Evolutionary conservation across 352 stramenopile genomes (phyloP).

Genomic region (Globisporangium lucens): DNA sequence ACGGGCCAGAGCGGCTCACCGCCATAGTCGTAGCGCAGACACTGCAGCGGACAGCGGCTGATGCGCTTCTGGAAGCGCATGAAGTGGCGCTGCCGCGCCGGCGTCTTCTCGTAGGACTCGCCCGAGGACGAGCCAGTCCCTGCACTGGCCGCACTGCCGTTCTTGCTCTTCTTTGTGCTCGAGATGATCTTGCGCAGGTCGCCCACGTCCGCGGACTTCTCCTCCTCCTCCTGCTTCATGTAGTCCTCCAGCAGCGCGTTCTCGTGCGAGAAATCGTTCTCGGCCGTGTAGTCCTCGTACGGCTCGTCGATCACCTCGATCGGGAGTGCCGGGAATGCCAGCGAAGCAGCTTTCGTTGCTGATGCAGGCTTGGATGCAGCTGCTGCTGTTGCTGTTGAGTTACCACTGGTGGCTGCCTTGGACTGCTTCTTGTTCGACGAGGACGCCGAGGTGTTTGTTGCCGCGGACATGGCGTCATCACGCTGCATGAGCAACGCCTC

Average conservation of each 20-base stretch:
- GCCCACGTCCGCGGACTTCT: slow-evolving; percentile 64
- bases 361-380: neutral
- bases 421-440: slow-evolving; percentile 3
- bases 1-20: slow-evolving; percentile 80
- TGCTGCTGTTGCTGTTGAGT: neutral
- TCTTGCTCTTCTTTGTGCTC: slow-evolving; percentile 42
- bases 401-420: neutral
- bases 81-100: slow-evolving; percentile 68
- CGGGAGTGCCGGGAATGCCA: slow-evolving; percentile 48
- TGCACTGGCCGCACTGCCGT: neutral
- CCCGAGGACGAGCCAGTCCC: slow-evolving; percentile 19
- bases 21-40: slow-evolving; percentile 83
- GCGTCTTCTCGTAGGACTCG: slow-evolving; percentile 83
- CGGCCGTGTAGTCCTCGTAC: slow-evolving; percentile 57
- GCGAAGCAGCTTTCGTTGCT: neutral
- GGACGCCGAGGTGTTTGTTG: slow-evolving; percentile 15
- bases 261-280: slow-evolving; percentile 71
- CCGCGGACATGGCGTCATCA: slow-evolving; percentile 56
- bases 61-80: slow-evolving; percentile 87
- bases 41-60: slow-evolving; percentile 68
- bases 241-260: slow-evolving; percentile 74
- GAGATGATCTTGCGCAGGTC: slow-evolving; percentile 59
- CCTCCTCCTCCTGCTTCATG: slow-evolving; percentile 76
- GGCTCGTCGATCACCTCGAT: slow-evolving; percentile 81
- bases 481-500: slow-evolving; percentile 66